Percentiles rank a stretch among this genome's conserved stretches.
These are phyloP conservation scores for Chlamydomonas eustigma DNA, from an alignment of 139 green algal species.

Conservation along the genomic window DNA sequence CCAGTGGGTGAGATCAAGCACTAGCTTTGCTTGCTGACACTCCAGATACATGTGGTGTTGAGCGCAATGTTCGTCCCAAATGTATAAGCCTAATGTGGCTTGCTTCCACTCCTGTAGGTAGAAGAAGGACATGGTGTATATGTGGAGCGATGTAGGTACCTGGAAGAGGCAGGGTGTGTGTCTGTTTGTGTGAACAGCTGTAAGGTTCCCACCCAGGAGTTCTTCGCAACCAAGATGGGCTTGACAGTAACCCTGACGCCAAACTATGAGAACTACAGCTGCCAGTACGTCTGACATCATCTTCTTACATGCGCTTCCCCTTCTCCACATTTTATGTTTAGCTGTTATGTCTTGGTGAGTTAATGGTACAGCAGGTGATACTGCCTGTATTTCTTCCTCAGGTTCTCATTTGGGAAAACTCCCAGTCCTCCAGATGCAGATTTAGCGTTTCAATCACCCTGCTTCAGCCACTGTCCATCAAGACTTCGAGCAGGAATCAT, in stretches of 20 bases:
- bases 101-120: constrained; percentile 16
- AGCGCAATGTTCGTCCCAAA: too few relatives aligned
- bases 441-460: constrained; percentile 58
- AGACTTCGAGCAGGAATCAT: constrained; percentile 12
- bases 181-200: constrained; percentile 87
- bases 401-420: constrained; percentile 72
- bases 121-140: constrained; percentile 58
- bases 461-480: constrained; percentile 68
- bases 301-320: too few relatives aligned
- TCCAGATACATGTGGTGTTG: too few relatives aligned
- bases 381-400: constrained; percentile 22
- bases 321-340: too few relatives aligned
- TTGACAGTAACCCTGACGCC: constrained; percentile 81
- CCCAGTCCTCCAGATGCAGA: constrained; percentile 52
- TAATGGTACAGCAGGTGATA: too few relatives aligned
- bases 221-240: constrained; percentile 86
- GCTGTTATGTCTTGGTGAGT: too few relatives aligned
- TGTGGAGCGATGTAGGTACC: constrained; percentile 83
- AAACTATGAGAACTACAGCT: constrained; percentile 87
- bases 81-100: neutral
- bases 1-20: too few relatives aligned
- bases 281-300: constrained; percentile 70
- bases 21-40: too few relatives aligned
- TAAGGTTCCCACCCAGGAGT: constrained; percentile 85
- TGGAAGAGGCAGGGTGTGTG: constrained; percentile 80